Evolutionary conservation across 345 rosid genomes (phyloP).

Genomic region (Boechera stricta): DNA sequence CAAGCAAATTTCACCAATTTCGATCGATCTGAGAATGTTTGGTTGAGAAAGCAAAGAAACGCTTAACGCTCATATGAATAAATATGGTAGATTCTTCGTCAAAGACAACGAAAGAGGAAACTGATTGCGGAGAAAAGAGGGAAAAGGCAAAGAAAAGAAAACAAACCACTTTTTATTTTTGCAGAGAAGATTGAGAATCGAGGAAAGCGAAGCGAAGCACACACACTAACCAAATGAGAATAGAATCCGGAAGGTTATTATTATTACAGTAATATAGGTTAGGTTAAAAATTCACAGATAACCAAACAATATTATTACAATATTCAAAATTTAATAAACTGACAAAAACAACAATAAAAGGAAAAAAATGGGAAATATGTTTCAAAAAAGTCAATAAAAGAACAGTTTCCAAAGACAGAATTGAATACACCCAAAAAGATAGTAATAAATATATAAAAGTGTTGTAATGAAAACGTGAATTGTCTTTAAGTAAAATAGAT

Average conservation of each 20-base stretch:
- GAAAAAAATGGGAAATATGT: not conserved
- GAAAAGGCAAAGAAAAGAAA: conserved; percentile 18
- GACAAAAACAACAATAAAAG: not conserved
- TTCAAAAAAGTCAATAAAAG: conserved; percentile 36
- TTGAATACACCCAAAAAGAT: conserved; percentile 20
- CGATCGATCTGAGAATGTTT: conserved; percentile 36
- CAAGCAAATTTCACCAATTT: conserved; percentile 19
- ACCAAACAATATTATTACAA: not conserved
- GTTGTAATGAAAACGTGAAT: not conserved
- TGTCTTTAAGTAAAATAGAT: not conserved
- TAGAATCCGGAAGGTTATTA: conserved; percentile 36
- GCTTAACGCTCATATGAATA: not conserved
- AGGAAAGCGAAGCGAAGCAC: conserved; percentile 41
- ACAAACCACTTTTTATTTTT: conserved; percentile 14
- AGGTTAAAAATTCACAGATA: conserved; percentile 14
- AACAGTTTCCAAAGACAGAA: conserved; percentile 39
- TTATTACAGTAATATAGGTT: not conserved
- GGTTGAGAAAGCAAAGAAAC: conserved; percentile 35
- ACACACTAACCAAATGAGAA: conserved; percentile 39
- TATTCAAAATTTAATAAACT: conserved; percentile 9
- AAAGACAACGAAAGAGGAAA: conserved; percentile 36
- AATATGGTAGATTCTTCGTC: conserved; percentile 10
- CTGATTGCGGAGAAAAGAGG: conserved; percentile 36
- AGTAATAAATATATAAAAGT: conserved; percentile 8
- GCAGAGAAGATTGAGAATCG: conserved; percentile 24